Evolutionary conservation across 2,329 filamentous ascomycete species (phyloP), one percentile per base, ranked within the genome.

Genomic region (Pseudogymnoascus sp.): DNA sequence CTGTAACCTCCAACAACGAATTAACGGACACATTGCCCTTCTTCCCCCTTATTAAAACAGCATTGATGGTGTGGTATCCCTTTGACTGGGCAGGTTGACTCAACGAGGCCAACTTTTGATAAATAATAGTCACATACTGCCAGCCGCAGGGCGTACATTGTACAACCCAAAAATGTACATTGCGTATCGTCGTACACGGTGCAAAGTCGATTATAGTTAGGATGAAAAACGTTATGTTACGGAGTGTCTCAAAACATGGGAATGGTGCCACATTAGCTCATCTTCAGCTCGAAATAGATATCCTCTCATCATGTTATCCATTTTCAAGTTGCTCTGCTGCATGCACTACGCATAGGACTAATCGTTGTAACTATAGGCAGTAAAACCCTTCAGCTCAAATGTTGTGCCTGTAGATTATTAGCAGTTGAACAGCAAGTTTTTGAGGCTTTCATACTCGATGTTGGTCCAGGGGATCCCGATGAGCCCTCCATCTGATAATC

Each of bases 401-500:
- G 58, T 61, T 1, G 62, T 64, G 12, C 37, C 62, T 64, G 14
- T 25, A 14, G 4, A 37, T 14, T 20, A 9, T 62, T 20, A 41
- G 35, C 38, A 60, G 22, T 16, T 25, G 11, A 38, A 41, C n/a
- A 28, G 34, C 16, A 30, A 22, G n/a, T 22, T n/a, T 9, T n/a
- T 11, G 30, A 11, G 11, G 4, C 6, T 6, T 2, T 61, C 59
- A 60, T 57, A 64, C 64, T 47, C 22, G 22, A 57, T 1, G 50
- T 63, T n/a, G 64, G 64, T 20, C 63, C 64, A 4, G 64, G 64
- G 6, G 61, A 64, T 16, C 64, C 64, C 20, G 61, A 64, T 5
- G 63, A 64, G 1, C 64, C 64, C 35, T 65, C 64, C 64, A 65
- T 65, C 28, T 65, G 64, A 28, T 61, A 62, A 57, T 65, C 64